Percentiles rank a stretch among this genome's conserved stretches.
Conservation (phyloP, 2,329 filamentous ascomycete species). For the Sporothrix humicola region DNA sequence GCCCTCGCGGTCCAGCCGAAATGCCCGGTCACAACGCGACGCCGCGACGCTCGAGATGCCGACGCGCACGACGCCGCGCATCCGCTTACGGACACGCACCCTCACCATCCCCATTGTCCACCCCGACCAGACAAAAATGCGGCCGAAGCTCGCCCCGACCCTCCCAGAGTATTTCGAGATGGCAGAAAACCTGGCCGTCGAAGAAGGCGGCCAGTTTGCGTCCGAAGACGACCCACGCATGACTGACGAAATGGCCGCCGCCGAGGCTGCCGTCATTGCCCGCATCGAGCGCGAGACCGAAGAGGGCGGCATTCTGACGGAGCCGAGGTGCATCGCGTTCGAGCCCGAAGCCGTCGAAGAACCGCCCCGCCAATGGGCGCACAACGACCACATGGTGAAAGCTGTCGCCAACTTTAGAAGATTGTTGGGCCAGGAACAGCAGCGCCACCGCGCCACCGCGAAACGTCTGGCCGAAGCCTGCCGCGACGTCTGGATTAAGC, state of each 20-base stretch:
- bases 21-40: constrained; percentile 35
- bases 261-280: constrained; percentile 72
- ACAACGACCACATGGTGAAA: constrained; percentile 80
- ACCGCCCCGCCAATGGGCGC: constrained; percentile 80
- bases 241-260: constrained; percentile 65
- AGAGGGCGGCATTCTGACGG: constrained; percentile 75
- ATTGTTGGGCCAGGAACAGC: constrained; percentile 79
- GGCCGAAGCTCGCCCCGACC: constrained; percentile 57
- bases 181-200: constrained; percentile 58
- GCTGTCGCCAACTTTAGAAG: constrained; percentile 82
- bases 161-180: constrained; percentile 64
- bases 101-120: constrained; percentile 63
- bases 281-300: constrained; percentile 75
- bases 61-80: constrained; percentile 51
- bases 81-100: constrained; percentile 56
- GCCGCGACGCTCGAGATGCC: constrained; percentile 33
- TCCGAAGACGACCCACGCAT: constrained; percentile 62
- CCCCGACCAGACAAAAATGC: constrained; percentile 61
- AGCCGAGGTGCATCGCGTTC: constrained; percentile 72
- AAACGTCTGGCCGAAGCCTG: constrained; percentile 81
- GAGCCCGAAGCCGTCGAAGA: constrained; percentile 74
- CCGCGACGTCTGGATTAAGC: constrained; percentile 73
- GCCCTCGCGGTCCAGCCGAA: constrained; percentile 42
- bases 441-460: constrained; percentile 75
- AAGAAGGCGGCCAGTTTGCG: constrained; percentile 62